Base-by-base conservation (phyloP, 139 green algal genomes). In the Edaphochlamys debaryana region DNA sequence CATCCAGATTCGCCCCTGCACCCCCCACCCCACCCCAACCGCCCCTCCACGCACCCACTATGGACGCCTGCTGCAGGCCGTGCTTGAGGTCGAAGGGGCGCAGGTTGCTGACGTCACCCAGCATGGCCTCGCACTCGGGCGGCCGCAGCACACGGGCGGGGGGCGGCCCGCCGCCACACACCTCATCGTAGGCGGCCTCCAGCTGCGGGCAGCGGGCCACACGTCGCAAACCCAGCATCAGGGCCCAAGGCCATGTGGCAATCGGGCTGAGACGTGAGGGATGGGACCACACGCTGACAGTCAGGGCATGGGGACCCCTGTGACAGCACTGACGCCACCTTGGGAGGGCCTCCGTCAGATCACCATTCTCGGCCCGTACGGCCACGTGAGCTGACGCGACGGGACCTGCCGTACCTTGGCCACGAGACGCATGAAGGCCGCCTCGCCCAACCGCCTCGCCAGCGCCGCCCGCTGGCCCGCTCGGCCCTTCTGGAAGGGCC, bases 31-130 rank as follows among this genome's bases (percentile, higher is more conserved):
- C 48, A 9, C 48, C 48, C 48, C 11, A 9, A 9, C 48, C 48
- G 11, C 11, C 48, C 48, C 48, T 15, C 52, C 52, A 25, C 75
- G 23, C 77, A 67, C 92, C 92, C 36, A 94, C 45, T 27, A 95
- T 94, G 48, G 91, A 94, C 34, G 90, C 91, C 87, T 92, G 91
- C 87, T 95, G 92, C 58, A 84, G 80, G 6, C 85, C 92, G 64
- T 95, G 91, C 79, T 94, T 94, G 4, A 91, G 23, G 17, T 71
- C 81, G 69, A 92, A 95, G 45, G 89, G 91, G 20, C 87, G 80
- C 48, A 76, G 40, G 30, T 78, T 63, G 41, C 89, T 74, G 0
- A 52, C 45, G 62, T 66, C 32, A 30, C 63, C 27, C 71, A 80
- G 64, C 34, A 67, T 74, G 48, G 48, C 71, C 70, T 68, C 79